These are phyloP conservation scores for Epichloe gansuensis DNA, from an alignment of 2,329 filamentous ascomycete species.

Conservation along the genomic window DNA sequence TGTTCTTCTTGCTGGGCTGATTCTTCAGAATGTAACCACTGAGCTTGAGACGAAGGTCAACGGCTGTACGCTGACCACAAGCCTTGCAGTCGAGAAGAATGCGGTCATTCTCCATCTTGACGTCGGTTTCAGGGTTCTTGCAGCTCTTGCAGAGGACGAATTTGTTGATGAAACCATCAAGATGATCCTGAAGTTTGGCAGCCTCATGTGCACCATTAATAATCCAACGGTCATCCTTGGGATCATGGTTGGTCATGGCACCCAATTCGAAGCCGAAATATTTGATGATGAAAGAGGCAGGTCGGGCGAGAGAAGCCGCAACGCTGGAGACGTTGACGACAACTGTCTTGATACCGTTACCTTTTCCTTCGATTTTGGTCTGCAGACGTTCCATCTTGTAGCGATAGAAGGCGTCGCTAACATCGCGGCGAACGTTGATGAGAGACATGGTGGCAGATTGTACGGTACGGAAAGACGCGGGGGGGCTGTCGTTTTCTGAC, in stretches of 20 bases:
- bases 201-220: constrained; percentile 98
- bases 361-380: constrained; percentile 99
- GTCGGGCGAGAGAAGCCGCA: constrained; percentile 80
- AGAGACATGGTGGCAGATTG: constrained; percentile 68
- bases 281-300: constrained; percentile 94
- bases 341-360: constrained; percentile 98
- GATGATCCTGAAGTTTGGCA: constrained; percentile 90
- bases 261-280: constrained; percentile 99
- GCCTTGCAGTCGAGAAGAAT: constrained; percentile 98
- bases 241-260: constrained; percentile 96
- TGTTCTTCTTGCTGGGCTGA: constrained; percentile 71
- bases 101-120: constrained; percentile 84
- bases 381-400: constrained; percentile 99
- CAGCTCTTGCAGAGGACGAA: constrained; percentile 99
- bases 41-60: constrained; percentile 88
- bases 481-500: not conserved
- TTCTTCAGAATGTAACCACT: constrained; percentile 97
- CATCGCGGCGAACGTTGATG: constrained; percentile 97
- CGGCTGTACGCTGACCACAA: constrained; percentile 84
- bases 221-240: constrained; percentile 97
- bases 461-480: constrained; percentile 7
- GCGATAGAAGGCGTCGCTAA: constrained; percentile 97
- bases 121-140: constrained; percentile 98
- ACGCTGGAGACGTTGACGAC: constrained; percentile 95
- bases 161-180: constrained; percentile 96